Base-by-base conservation (phyloP, 352 stramenopile genomes). In the Globisporangium yorkense region DNA sequence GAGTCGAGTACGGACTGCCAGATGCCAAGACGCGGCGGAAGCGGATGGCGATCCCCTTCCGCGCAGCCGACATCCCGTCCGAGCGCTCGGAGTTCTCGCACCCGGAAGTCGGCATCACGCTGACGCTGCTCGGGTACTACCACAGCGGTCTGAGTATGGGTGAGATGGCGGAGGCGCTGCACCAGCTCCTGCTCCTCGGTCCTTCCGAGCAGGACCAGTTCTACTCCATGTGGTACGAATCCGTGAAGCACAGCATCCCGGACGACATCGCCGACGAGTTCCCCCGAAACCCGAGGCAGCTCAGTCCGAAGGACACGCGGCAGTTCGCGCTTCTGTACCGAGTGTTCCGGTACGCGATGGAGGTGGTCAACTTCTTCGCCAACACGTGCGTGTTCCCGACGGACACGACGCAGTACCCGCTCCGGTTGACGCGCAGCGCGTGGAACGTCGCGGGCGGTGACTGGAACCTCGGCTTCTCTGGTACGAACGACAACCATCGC, bases 61-160 rank as follows among this genome's bases (percentile, higher is more conserved):
- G 77, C 56, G 87, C 80, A 16, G 84, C 84, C 3, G 86, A 96
- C 65, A 84, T 93, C 10, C 89, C 88, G 8, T 75, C 81, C 4
- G 74, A 92, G 31, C 69, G 87, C 3, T 81, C 80, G 3, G 91
- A 97, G 61, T 97, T 96, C 69, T 89, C 81, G 44, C 89, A 97
- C 51, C 91, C 88, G 12, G 87, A 96, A 58, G 77, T 89, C 35
- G 80, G 78, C 20, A 86, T 97, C 44, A 61, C 74, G 8, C 71
- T 96, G 4, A 97, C 88, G 3, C 18, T 93, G 13, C 66, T 97
- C 0, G 75, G 77, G 12, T 97, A 96, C 65, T 97, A 96, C 54
- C 73, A 96, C 58, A 57, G 68, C 43, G 88, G 88, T 0, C 63
- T 97, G 2, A 68, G 56, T 0, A 33, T 71, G 2, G 29, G 68